phyloP scores from a whole-genome alignment of 495 filamentous ascomycete species.

The Podospora tetraspora region DNA sequence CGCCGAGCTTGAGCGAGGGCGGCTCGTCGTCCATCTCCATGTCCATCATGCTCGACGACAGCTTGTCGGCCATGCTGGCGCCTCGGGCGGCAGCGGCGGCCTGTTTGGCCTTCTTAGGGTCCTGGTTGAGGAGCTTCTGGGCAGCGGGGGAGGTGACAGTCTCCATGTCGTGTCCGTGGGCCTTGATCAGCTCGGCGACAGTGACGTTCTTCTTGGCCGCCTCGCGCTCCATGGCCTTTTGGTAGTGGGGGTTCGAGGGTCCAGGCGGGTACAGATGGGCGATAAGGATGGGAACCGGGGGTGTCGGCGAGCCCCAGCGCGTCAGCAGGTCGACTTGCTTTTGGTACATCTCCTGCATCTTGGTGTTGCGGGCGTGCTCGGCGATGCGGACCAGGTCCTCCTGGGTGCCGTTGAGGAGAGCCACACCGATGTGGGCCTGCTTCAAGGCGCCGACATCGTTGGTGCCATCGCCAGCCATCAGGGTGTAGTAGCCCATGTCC shows the following conservation, averaged over 20 bases:
- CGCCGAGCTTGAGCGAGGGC: slow-evolving; percentile 92
- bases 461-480: slow-evolving; percentile 98
- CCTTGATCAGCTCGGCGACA: slow-evolving; percentile 38
- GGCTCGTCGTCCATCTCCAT: slow-evolving; percentile 82
- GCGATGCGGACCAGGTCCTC: slow-evolving; percentile 86
- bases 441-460: slow-evolving; percentile 98
- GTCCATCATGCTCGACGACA: slow-evolving; percentile 86
- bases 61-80: slow-evolving; percentile 75
- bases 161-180: slow-evolving; percentile 46
- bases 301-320: slow-evolving; percentile 84
- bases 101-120: slow-evolving; percentile 52
- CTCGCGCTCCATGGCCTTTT: slow-evolving; percentile 85
- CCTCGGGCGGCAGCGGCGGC: slow-evolving; percentile 63
- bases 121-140: slow-evolving; percentile 59
- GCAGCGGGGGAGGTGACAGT: slow-evolving; percentile 67
- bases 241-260: slow-evolving; percentile 87
- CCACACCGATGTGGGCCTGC: slow-evolving; percentile 96
- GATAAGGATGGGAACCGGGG: slow-evolving; percentile 83
- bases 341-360: slow-evolving; percentile 98
- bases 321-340: slow-evolving; percentile 88
- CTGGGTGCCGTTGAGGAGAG: slow-evolving; percentile 88
- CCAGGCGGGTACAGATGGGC: slow-evolving; percentile 94
- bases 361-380: slow-evolving; percentile 86
- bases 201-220: slow-evolving; percentile 63
- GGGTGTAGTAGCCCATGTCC: slow-evolving; percentile 92